Conservation (phyloP, 208 protist species). For the Acanthamoeba healyi region DNA sequence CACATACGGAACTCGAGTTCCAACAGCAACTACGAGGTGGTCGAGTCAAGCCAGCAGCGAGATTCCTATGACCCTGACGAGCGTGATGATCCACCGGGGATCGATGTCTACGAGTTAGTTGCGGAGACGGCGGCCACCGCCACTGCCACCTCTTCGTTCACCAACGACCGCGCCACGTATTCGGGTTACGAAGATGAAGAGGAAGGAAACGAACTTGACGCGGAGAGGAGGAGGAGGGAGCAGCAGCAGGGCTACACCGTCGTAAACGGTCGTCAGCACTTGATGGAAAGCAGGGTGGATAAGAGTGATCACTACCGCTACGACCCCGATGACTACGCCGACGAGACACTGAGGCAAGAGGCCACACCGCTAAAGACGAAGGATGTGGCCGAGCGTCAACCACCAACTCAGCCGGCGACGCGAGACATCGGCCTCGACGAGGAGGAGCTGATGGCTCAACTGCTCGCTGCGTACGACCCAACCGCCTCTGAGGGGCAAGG, state of each 20-base stretch:
- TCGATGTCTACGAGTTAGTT: slow-evolving; percentile 7
- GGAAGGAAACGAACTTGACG: neutral
- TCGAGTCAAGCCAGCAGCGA: neutral
- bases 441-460: neutral
- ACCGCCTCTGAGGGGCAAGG: no score
- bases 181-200: neutral
- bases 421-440: neutral
- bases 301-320: slow-evolving; percentile 9
- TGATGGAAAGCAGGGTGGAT: neutral
- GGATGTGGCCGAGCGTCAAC: no score
- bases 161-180: neutral
- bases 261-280: neutral
- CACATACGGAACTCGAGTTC: neutral
- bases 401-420: neutral
- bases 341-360: neutral
- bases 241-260: slow-evolving; percentile 6
- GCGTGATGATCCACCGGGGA: neutral
- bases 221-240: neutral
- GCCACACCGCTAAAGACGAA: neutral
- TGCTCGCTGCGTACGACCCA: no score
- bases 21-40: neutral
- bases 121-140: neutral
- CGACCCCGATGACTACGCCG: neutral
- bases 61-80: neutral
- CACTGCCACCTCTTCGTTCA: no score